A percentile compares a stretch with the other conserved stretches of the same genome.
These are phyloP conservation scores for Eustoma russellianum DNA, from an alignment of 257 asterid species.

Conservation along the genomic window DNA sequence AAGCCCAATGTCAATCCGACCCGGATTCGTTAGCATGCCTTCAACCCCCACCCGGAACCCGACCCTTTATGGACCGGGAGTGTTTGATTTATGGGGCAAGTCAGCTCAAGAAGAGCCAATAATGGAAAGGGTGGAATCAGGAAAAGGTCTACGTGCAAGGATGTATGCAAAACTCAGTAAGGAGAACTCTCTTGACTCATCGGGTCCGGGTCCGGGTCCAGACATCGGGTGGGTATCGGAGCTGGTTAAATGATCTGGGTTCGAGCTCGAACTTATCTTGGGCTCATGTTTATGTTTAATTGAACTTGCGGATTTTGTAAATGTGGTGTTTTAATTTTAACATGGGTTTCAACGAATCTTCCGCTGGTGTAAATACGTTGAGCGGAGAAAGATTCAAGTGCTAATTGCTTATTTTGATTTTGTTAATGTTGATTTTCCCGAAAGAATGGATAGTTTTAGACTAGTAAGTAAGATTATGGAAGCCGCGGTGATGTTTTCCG, in stretches of 20 bases:
- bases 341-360: too few species aligned
- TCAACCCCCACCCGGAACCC: slow-evolving; percentile 48
- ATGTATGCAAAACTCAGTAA: slow-evolving; percentile 61
- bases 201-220: slow-evolving; percentile 20
- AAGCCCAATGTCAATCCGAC: slow-evolving; percentile 19
- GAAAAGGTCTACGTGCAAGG: slow-evolving; percentile 55
- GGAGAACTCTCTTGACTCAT: slow-evolving; percentile 69
- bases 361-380: slow-evolving; percentile 1
- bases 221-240: slow-evolving; percentile 58
- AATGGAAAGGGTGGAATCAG: slow-evolving; percentile 87
- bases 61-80: slow-evolving; percentile 29
- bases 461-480: neutral
- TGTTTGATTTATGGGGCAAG: slow-evolving; percentile 39
- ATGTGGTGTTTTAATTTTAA: slow-evolving; percentile 13
- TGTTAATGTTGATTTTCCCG: too few species aligned
- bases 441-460: neutral
- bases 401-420: slow-evolving; percentile 6
- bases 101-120: slow-evolving; percentile 48
- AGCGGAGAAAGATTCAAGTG: neutral
- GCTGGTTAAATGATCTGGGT: slow-evolving; percentile 31
- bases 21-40: slow-evolving; percentile 53
- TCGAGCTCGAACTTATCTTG: neutral
- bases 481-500: slow-evolving; percentile 1
- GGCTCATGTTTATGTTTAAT: slow-evolving; percentile 5
- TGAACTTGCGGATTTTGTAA: neutral